These are phyloP conservation scores for Pythium utonaiense DNA, from an alignment of 352 stramenopile genomes.

Conservation along the genomic window DNA sequence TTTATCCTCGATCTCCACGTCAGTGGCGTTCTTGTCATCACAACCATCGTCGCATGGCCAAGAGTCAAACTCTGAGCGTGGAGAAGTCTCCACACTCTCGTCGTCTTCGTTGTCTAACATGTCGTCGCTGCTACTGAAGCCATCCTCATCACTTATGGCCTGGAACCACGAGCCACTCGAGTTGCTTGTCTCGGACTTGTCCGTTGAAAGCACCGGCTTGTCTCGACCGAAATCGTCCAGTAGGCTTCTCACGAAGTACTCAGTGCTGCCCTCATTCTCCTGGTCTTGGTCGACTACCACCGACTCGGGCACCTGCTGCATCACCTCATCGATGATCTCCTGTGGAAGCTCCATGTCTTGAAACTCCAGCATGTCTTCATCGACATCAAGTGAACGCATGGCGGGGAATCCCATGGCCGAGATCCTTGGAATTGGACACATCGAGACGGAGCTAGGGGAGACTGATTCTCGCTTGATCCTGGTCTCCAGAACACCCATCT, in stretches of 20 bases:
- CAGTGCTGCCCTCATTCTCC: background rate
- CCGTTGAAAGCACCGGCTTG: conserved; percentile 18
- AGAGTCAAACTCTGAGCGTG: background rate
- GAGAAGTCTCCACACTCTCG: background rate
- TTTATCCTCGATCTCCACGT: background rate
- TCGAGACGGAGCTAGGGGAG: conserved; percentile 36
- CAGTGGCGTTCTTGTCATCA: background rate
- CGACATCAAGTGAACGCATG: background rate
- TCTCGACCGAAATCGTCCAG: conserved; percentile 12
- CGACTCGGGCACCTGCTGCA: background rate
- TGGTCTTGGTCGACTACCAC: too few relatives aligned
- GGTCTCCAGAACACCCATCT: background rate
- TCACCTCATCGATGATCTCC: conserved; percentile 16
- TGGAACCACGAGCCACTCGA: background rate
- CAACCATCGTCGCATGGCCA: background rate
- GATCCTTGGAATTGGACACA: conserved; percentile 5
- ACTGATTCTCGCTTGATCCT: conserved; percentile 23
- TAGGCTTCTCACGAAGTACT: conserved; percentile 1
- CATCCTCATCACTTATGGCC: background rate
- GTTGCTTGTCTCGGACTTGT: background rate
- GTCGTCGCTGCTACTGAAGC: background rate
- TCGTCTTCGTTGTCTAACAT: background rate
- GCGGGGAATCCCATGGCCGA: background rate
- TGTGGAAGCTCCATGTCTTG: conserved; percentile 4
- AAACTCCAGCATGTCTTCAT: background rate